These are phyloP conservation scores for Wickerhamiella domercqiae DNA, from an alignment of 805 yeast genomes.

Conservation along the genomic window DNA sequence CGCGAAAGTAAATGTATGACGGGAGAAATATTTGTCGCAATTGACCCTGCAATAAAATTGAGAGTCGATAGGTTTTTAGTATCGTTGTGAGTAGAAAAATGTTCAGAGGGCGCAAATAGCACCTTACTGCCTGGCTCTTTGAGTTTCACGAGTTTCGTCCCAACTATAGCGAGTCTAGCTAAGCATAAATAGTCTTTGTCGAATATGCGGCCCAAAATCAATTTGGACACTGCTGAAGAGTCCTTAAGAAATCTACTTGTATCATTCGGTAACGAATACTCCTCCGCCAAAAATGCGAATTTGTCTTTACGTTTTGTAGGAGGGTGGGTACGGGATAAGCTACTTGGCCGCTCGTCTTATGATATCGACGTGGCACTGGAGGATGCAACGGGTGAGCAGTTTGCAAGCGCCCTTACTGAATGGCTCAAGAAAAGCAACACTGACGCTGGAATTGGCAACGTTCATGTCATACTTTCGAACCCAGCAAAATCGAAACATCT, in stretches of 20 bases:
- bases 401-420: constrained; percentile 50
- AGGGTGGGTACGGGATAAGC: constrained; percentile 96
- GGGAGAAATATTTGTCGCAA: too few relatives aligned
- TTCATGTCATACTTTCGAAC: constrained; percentile 76
- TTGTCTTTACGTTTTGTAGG: constrained; percentile 74
- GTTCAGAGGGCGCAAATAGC: too few relatives aligned
- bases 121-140: too few relatives aligned
- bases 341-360: constrained; percentile 62
- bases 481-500: constrained; percentile 94
- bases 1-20: too few relatives aligned
- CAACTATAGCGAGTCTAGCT: too few relatives aligned
- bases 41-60: too few relatives aligned
- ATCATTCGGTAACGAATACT: constrained; percentile 19
- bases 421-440: constrained; percentile 26
- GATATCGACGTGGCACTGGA: constrained; percentile 91
- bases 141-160: too few relatives aligned
- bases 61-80: too few relatives aligned
- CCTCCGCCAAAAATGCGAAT: constrained; percentile 10
- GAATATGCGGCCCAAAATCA: constrained; percentile 11
- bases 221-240: constrained; percentile 20
- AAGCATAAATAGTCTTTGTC: too few relatives aligned
- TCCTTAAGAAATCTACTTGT: constrained; percentile 21
- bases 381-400: constrained; percentile 67
- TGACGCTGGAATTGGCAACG: constrained; percentile 20
- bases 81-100: too few relatives aligned